Conservation (phyloP, 306 rosid species). For the Coriaria nepalensis region DNA sequence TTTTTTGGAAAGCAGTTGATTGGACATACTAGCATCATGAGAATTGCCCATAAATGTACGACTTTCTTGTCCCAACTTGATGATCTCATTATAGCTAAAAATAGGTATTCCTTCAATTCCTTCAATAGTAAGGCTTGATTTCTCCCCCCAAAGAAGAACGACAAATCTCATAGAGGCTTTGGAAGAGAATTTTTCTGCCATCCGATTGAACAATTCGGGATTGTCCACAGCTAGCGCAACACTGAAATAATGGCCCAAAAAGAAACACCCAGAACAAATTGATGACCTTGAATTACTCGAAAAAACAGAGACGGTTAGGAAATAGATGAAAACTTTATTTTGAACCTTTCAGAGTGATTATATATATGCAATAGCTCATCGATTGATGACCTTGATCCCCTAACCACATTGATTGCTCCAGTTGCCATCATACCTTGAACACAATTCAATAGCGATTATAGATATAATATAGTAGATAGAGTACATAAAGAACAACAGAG, state of each 20-base stretch:
- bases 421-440: slow-evolving; percentile 81
- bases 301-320: background rate
- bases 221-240: slow-evolving; percentile 76
- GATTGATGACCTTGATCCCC: slow-evolving; percentile 86
- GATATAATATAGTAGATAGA: no score
- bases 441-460: slow-evolving; percentile 19
- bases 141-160: slow-evolving; percentile 93
- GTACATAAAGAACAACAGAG: background rate
- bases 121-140: slow-evolving; percentile 34
- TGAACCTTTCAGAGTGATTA: slow-evolving; percentile 81
- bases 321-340: background rate
- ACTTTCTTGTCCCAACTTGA: slow-evolving; percentile 48
- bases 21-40: slow-evolving; percentile 47
- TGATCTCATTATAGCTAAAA: slow-evolving; percentile 46
- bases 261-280: background rate
- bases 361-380: slow-evolving; percentile 79
- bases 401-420: slow-evolving; percentile 84
- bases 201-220: slow-evolving; percentile 66
- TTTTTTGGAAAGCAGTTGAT: slow-evolving; percentile 14
- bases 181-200: slow-evolving; percentile 38
- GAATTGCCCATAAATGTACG: slow-evolving; percentile 34
- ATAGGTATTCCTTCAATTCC: slow-evolving; percentile 35
- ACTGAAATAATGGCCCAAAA: slow-evolving; percentile 27
- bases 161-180: slow-evolving; percentile 50
- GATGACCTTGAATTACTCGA: slow-evolving; percentile 5